phyloP scores from a whole-genome alignment of 2,329 filamentous ascomycete species.

The Fonsecaea multimorphosa region DNA sequence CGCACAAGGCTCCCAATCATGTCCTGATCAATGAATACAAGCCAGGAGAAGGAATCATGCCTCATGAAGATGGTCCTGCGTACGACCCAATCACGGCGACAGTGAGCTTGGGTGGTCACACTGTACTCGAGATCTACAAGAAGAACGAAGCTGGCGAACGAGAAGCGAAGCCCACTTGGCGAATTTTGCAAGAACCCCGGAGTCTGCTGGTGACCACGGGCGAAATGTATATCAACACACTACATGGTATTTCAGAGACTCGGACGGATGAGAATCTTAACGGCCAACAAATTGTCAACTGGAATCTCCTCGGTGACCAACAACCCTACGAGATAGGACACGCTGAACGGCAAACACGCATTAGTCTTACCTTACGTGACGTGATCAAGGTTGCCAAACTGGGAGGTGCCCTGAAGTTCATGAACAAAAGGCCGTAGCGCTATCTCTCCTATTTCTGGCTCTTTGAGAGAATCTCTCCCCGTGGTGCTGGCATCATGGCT shows the following conservation, averaged over 20 bases:
- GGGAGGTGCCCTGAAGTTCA: slow-evolving; percentile 54
- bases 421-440: slow-evolving; percentile 27
- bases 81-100: slow-evolving; percentile 91
- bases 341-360: slow-evolving; percentile 58
- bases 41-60: slow-evolving; percentile 91
- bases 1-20: slow-evolving; percentile 82
- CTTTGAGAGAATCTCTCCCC: slow-evolving; percentile 19
- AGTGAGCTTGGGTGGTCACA: slow-evolving; percentile 77
- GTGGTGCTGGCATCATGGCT: slow-evolving; percentile 64
- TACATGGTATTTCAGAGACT: slow-evolving; percentile 65
- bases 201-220: slow-evolving; percentile 67
- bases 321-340: slow-evolving; percentile 48
- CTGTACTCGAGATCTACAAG: slow-evolving; percentile 78
- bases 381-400: slow-evolving; percentile 80
- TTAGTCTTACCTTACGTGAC: slow-evolving; percentile 76
- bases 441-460: slow-evolving; percentile 7
- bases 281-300: slow-evolving; percentile 59
- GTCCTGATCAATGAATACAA: slow-evolving; percentile 92
- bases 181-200: slow-evolving; percentile 81
- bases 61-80: slow-evolving; percentile 88
- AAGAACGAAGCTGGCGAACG: slow-evolving; percentile 50
- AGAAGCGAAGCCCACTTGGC: slow-evolving; percentile 50
- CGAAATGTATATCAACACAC: slow-evolving; percentile 60
- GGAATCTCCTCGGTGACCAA: slow-evolving; percentile 58
- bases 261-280: slow-evolving; percentile 68